Conservation (phyloP, 257 asterid genomes). For the Dorcoceras hygrometricum region DNA sequence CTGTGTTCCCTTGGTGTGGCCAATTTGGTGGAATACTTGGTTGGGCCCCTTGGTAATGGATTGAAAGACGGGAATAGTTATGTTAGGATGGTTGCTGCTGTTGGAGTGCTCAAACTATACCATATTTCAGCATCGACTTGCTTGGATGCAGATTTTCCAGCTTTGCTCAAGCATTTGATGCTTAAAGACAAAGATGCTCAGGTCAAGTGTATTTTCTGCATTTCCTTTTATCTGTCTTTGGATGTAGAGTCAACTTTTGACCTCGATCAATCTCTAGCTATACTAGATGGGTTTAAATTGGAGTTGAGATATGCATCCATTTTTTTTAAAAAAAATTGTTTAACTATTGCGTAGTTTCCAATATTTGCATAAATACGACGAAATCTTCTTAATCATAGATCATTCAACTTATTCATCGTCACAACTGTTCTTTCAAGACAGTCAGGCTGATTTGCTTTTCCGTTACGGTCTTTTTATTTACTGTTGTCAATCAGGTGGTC, state of each 20-base stretch:
- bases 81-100: conserved; percentile 83
- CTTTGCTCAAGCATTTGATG: conserved; percentile 82
- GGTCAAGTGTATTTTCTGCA: conserved; percentile 41
- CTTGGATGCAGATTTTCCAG: conserved; percentile 90
- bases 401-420: neutral
- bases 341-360: neutral
- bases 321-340: neutral
- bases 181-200: conserved; percentile 91
- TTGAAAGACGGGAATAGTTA: conserved; percentile 86
- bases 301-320: neutral
- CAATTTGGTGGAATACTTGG: conserved; percentile 96
- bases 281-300: neutral
- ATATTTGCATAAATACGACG: neutral
- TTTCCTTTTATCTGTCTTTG: conserved; percentile 3
- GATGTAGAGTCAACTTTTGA: conserved; percentile 2
- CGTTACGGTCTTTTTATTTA: conserved; percentile 13
- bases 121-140: conserved; percentile 85
- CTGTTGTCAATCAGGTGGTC: conserved; percentile 60
- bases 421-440: neutral
- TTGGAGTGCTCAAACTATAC: conserved; percentile 89
- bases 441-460: conserved; percentile 10
- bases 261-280: conserved; percentile 8
- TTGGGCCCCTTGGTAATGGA: conserved; percentile 86
- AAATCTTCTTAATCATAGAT: neutral
- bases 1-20: conserved; percentile 95